A percentile compares a stretch with the other conserved stretches of the same genome.
phyloP scores from a whole-genome alignment of 768 basidiomycete genomes.

The Lactarius pseudohatsudake region DNA sequence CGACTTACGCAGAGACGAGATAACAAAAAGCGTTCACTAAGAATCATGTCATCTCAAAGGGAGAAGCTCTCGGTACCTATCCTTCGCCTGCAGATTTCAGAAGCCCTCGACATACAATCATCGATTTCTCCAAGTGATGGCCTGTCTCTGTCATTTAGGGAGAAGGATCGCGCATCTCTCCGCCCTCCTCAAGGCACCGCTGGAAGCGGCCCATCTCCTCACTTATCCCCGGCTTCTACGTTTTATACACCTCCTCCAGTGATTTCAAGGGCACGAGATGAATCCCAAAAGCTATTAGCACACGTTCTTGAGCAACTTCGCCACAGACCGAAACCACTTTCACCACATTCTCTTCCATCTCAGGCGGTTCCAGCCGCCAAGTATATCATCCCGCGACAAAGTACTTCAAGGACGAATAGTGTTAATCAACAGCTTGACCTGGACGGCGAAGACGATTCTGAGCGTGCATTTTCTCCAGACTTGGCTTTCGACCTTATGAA shows the following conservation, averaged over 20 bases:
- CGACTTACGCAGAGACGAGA: neutral
- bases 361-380: conserved; percentile 5
- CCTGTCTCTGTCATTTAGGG: conserved; percentile 20
- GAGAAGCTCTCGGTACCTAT: conserved; percentile 11
- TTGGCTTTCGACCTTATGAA: conserved; percentile 61
- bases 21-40: neutral
- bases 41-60: conserved; percentile 15
- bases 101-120: neutral
- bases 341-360: neutral
- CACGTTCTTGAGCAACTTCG: conserved; percentile 66
- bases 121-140: conserved; percentile 9
- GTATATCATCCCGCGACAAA: conserved; percentile 1
- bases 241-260: conserved; percentile 33
- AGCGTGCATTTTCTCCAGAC: conserved; percentile 58
- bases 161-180: conserved; percentile 34
- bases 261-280: conserved; percentile 48
- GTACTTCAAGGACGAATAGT: conserved; percentile 15
- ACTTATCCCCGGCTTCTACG: conserved; percentile 24
- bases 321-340: conserved; percentile 52
- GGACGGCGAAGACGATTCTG: conserved; percentile 49
- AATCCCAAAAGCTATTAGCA: conserved; percentile 67
- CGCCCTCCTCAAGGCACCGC: conserved; percentile 34
- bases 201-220: conserved; percentile 32
- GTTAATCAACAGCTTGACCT: neutral
- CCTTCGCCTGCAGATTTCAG: conserved; percentile 27